Evolutionary conservation across 345 rosid genomes (phyloP), one percentile per base, ranked within the genome.

Genomic region (Hirschfeldia incana): DNA sequence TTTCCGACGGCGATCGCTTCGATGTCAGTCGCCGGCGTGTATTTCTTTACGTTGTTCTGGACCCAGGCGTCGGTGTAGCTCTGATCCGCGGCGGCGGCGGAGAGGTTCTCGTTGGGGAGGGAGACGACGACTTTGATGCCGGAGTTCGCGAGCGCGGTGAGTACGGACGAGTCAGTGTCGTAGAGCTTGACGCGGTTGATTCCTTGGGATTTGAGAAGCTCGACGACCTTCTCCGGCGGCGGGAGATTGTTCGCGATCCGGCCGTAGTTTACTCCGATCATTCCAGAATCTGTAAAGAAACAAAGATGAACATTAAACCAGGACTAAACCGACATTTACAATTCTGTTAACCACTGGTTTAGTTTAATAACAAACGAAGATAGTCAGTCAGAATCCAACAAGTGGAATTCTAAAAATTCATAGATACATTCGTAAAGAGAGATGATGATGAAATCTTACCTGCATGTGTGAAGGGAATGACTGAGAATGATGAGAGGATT

Each of bases 1-100:
- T 94, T 94, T 0, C 98, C 98, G 0, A 94, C 91, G 1, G 97
- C 94, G 64, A 94, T 85, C 34, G 97, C 91, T 84, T 87, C 93
- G 44, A 94, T 90, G 42, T 81, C 65, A 13, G 97, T 89, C 26
- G 85, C 72, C 0, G 96, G 98, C 44, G 83, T 77, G 83, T 84
- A 85, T 3, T 85, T 81, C 16, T 84, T 72, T 15, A 94, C 81
- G 81, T 85, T 92, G 65, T 86, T 64, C 71, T 90, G 84, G 27
- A 94, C 95, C 98, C 98, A 94, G 17, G 55, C 68, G 83, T 94
- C 98, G 8, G 97, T 70, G 81, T 87, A 92, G 5, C 88, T 80
- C 75, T 91, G 98, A 74, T 86, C 90, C 1, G 82, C 71, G 0
- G 98, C 94, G 7, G 96, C 83, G 30, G 88, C 69, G 49, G 94